Percentiles rank a stretch among this genome's conserved stretches.
Evolutionary conservation across 805 yeast species (phyloP).

Genomic region (Ogataea sp.): DNA sequence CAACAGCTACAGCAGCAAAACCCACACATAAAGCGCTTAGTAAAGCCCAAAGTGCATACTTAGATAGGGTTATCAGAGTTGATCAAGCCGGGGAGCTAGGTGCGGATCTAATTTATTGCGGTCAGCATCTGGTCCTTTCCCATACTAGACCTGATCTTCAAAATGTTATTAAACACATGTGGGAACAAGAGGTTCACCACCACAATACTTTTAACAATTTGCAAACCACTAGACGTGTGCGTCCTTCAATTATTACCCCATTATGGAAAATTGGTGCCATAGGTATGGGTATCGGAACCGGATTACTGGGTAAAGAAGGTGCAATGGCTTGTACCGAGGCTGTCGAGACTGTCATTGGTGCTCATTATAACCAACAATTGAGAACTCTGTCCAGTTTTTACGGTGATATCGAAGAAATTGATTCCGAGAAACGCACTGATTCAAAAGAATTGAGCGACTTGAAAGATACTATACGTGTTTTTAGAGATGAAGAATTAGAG

Average conservation of each 20-base stretch:
- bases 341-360: constrained; percentile 96
- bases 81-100: constrained; percentile 99
- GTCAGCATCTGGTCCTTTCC: constrained; percentile 75
- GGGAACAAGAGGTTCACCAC: constrained; percentile 96
- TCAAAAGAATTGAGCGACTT: constrained; percentile 52
- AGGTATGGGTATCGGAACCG: constrained; percentile 81
- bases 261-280: constrained; percentile 90
- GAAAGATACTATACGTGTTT: constrained; percentile 56
- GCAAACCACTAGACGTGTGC: constrained; percentile 69
- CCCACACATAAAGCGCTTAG: constrained; percentile 22
- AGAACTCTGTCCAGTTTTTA: constrained; percentile 66
- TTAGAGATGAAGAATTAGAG: constrained; percentile 92
- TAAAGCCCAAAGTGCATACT: constrained; percentile 57
- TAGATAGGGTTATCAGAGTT: constrained; percentile 74
- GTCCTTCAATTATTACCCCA: constrained; percentile 91
- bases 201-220: constrained; percentile 75
- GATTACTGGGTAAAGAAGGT: constrained; percentile 81
- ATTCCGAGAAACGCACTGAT: constrained; percentile 17
- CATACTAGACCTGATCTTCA: constrained; percentile 65
- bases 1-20: constrained; percentile 6
- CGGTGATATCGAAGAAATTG: constrained; percentile 32
- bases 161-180: constrained; percentile 85
- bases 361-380: constrained; percentile 87
- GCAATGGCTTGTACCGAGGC: constrained; percentile 99
- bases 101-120: constrained; percentile 87